phyloP scores from a whole-genome alignment of 345 rosid genomes.

The Murraya paniculata region DNA sequence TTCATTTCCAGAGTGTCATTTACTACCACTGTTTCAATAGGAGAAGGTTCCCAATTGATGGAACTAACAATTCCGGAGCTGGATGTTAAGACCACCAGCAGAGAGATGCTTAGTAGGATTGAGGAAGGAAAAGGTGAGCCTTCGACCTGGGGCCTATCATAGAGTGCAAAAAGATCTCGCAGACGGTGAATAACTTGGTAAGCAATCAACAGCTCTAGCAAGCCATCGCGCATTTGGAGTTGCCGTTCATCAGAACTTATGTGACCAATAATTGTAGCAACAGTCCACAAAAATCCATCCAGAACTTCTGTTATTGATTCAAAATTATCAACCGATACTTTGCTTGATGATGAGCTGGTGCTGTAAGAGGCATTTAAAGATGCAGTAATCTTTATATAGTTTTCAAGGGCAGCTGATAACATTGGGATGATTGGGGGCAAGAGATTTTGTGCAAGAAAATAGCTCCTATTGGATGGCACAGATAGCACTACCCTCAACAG shows the following conservation, averaged over 20 bases:
- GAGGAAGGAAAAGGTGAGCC: conserved; percentile 77
- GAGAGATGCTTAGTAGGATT: conserved; percentile 57
- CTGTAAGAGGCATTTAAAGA: conserved; percentile 49
- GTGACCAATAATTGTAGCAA: conserved; percentile 52
- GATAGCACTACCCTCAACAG: conserved; percentile 65
- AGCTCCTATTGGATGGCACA: conserved; percentile 56
- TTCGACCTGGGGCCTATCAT: conserved; percentile 83
- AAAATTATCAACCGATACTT: conserved; percentile 57
- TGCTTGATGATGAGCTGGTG: conserved; percentile 35
- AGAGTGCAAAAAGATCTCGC: conserved; percentile 71
- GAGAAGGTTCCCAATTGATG: conserved; percentile 48
- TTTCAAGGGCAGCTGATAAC: conserved; percentile 70
- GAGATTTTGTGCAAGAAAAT: conserved; percentile 72
- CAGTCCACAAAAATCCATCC: conserved; percentile 63
- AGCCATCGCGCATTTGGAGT: conserved; percentile 66
- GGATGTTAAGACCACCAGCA: conserved; percentile 63
- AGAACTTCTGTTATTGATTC: conserved; percentile 63
- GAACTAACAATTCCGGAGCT: conserved; percentile 33
- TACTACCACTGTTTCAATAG: conserved; percentile 22
- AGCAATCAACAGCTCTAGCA: conserved; percentile 63
- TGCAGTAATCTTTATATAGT: conserved; percentile 74
- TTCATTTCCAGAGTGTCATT: conserved; percentile 32
- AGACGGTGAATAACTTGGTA: conserved; percentile 70
- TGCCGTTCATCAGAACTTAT: conserved; percentile 54
- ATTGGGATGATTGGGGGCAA: conserved; percentile 74